Base-by-base conservation (phyloP, 1,284 basidiomycete genomes). In the Pyrrhoderma lamaoense region DNA sequence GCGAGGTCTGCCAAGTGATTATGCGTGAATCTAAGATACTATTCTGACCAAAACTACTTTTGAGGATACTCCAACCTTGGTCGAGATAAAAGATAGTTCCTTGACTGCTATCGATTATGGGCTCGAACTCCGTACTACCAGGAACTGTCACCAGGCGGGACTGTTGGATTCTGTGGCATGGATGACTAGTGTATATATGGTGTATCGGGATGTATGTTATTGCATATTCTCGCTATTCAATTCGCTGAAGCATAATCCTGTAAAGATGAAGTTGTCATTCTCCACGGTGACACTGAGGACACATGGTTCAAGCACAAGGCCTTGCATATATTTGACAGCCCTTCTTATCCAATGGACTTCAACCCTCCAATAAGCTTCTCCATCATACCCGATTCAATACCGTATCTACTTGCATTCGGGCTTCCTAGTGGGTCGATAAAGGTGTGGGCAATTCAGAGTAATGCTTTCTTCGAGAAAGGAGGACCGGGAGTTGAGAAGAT, bases 361-460 rank as follows among this genome's bases (percentile, higher is more conserved):
- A 8, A 37, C 23, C 25, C n/a, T 8, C 47, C 13, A 8, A 8
- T 39, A 5, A 48, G 47, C 36, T 39, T 48, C 22, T 31, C 47
- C 18, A 14, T 39, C 21, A 21, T 11, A 7, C 35, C 19, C 11
- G 42, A 21, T 21, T 3, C 39, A 11, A 4, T 21, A 3, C 47
- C 47, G 14, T 49, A 49, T 42, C 23, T 40, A 22, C 42, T 49
- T 19, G 47, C 47, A 3, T 49, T 49, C 13, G 38, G 38, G 14
- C 7, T 16, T 13, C 14, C n/a, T 9, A 39, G 42, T 42, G 39
- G 47, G 13, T 8, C 21, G 5, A 38, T 49, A 8, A 49, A 19
- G 34, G 27, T 49, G 3, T 49, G 47, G 47, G 25, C 47, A 2
- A 19, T 49, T 8, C 39, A 49, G 18, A 3, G 21, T 40, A 42